Evolutionary conservation across 129 eudicot genomes (phyloP).

Genomic region (Rutidosis leptorrhynchoides): DNA sequence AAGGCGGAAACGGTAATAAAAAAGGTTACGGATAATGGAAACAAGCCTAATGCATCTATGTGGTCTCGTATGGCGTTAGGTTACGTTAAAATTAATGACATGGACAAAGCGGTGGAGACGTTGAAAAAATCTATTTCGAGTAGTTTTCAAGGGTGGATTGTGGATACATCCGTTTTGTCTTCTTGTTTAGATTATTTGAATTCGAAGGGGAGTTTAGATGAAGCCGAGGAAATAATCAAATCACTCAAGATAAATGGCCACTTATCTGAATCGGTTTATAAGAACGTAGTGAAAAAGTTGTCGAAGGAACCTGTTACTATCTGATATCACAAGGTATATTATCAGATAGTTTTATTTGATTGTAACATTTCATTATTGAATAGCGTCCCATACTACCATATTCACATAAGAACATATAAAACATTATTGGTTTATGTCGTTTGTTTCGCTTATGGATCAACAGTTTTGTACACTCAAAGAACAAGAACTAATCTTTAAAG

Average conservation of each 20-base stretch:
- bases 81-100: conserved; percentile 32
- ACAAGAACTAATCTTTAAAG: conserved; percentile 21
- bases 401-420: not conserved
- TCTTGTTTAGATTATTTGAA: conserved; percentile 42
- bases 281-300: conserved; percentile 23
- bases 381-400: too few species aligned
- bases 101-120: conserved; percentile 50
- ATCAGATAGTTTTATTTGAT: not conserved
- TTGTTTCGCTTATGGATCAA: conserved; percentile 23
- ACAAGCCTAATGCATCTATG: conserved; percentile 41
- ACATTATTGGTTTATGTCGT: not conserved
- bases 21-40: conserved; percentile 34
- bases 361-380: too few species aligned
- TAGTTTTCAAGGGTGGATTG: conserved; percentile 34
- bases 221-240: conserved; percentile 26
- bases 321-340: conserved; percentile 1
- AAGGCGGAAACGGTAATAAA: conserved; percentile 41
- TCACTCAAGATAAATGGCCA: conserved; percentile 36
- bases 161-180: conserved; percentile 28
- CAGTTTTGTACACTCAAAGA: conserved; percentile 21
- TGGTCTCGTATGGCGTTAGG: conserved; percentile 53
- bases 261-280: conserved; percentile 28
- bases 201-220: conserved; percentile 30
- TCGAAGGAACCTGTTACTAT: not conserved
- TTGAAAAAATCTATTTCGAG: conserved; percentile 38